phyloP scores from a whole-genome alignment of 73 alveolate genomes.

The Paramecium sonneborni region DNA sequence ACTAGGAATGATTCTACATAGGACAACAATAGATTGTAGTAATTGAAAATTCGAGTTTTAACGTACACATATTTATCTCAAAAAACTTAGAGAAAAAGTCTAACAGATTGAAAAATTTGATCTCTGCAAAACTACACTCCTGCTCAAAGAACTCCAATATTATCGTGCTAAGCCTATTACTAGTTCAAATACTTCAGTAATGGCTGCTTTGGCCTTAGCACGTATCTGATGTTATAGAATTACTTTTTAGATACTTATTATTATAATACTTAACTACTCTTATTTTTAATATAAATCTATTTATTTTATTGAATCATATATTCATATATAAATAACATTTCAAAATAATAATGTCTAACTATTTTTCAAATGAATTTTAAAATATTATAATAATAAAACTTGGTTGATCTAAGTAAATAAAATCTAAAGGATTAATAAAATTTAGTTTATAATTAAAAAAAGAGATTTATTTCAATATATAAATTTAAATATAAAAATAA shows the following conservation, averaged over 20 bases:
- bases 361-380: no score
- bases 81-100: background rate
- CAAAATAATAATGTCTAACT: no score
- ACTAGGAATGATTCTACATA: constrained; percentile 11
- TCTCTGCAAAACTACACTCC: background rate
- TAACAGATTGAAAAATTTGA: constrained; percentile 21
- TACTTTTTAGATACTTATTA: background rate
- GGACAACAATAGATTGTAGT: background rate
- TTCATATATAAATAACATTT: background rate
- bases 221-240: background rate
- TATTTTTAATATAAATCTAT: background rate
- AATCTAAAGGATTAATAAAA: no score
- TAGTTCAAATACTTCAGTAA: constrained; percentile 29
- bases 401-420: no score
- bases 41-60: constrained; percentile 21
- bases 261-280: background rate
- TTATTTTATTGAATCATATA: background rate
- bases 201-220: constrained; percentile 1
- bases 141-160: background rate
- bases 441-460: no score
- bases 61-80: background rate
- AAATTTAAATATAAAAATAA: no score
- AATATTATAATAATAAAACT: no score
- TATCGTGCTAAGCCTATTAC: background rate
- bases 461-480: no score